Evolutionary conservation across 129 eudicot genomes (phyloP), one percentile per base, ranked within the genome.

Genomic region (Scalesia atractyloides): DNA sequence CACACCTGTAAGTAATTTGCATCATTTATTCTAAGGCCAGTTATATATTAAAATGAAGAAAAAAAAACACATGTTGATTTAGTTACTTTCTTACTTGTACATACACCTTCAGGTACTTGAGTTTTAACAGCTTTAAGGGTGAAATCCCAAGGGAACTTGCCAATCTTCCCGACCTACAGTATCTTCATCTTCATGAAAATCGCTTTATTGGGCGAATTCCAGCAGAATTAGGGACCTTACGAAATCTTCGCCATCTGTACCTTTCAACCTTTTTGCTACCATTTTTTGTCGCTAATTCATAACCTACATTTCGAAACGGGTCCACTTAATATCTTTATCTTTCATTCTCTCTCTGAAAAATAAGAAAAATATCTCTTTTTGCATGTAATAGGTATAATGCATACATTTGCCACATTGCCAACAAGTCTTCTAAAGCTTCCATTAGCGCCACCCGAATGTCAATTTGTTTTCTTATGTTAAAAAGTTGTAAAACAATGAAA

Each of bases 131-230:
- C 76, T 90, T 94, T 52, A 90, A 90, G 78, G 97, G 99, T 33
- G 97, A 94, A 84, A 88, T 94, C 41, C 97, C 97, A 5, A 90
- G 79, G 79, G 97, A 94, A 76, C 87, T 94, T 82, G 96, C 99
- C 26, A 81, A 86, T 86, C 99, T 94, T 77, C 97, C 97, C 3
- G 93, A 90, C 66, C 88, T 94, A 56, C 89, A 86, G 11, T 90
- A 90, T 84, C 86, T 94, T 48, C 91, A 90, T 79, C 88, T 94
- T 50, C 98, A 90, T 83, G 96, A 88, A 82, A 95, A 95, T 76
- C 99, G 97, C 14, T 83, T 95, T 50, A 83, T 71, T 74, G 99
- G 99, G 68, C 79, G 97, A 67, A 85, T 95, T 73, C 98, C 98
- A 46, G 89, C 98, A 70, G 98, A 94, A 84, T 76, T 94, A 79